Conservation (phyloP, 164 flowering plant genomes). For the Brasenia schreberi region DNA sequence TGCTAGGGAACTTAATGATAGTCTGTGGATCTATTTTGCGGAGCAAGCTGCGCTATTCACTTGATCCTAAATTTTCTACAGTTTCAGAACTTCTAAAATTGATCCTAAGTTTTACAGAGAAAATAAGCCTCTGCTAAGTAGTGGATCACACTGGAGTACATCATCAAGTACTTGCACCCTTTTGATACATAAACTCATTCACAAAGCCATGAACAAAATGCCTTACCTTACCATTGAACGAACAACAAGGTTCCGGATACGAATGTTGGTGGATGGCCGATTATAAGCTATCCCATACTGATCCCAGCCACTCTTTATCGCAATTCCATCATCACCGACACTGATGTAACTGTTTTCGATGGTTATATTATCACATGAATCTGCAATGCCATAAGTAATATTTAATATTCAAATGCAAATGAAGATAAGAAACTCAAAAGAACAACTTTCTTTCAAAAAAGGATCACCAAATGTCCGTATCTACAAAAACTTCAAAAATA, state of each 20-base stretch:
- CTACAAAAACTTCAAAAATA: too few species aligned
- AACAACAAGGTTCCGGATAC: slow-evolving; percentile 66
- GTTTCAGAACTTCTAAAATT: too few species aligned
- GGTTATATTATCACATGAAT: slow-evolving; percentile 85
- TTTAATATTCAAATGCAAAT: too few species aligned
- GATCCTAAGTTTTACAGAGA: too few species aligned
- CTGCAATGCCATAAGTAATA: slow-evolving; percentile 21
- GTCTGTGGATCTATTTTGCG: too few species aligned
- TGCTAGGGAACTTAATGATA: too few species aligned
- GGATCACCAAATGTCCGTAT: too few species aligned
- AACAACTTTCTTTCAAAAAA: too few species aligned
- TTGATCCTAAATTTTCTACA: too few species aligned
- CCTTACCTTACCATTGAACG: slow-evolving; percentile 86
- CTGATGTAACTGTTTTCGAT: slow-evolving; percentile 93
- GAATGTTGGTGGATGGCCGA: slow-evolving; percentile 71
- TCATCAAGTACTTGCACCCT: neutral
- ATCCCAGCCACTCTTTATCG: slow-evolving; percentile 99
- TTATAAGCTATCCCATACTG: slow-evolving; percentile 87
- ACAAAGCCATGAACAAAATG: neutral
- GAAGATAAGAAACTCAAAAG: too few species aligned
- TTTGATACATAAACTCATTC: neutral
- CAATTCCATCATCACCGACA: slow-evolving; percentile 94
- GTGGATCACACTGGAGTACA: neutral
- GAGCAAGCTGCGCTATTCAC: too few species aligned
- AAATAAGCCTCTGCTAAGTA: too few species aligned